phyloP scores from a whole-genome alignment of 2,329 filamentous ascomycete species.

The Colletotrichum sidae region DNA sequence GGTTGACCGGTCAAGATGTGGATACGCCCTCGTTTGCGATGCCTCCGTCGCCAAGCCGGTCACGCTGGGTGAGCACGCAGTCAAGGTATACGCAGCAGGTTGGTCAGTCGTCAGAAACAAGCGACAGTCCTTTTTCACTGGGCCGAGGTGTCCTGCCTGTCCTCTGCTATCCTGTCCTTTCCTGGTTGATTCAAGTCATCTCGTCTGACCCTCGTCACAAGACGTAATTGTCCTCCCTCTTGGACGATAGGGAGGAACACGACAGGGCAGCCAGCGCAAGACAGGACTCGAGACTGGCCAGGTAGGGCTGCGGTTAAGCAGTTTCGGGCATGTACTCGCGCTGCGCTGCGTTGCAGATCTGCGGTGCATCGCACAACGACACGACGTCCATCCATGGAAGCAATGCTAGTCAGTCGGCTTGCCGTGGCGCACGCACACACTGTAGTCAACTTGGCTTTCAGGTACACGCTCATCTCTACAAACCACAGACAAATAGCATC shows the following conservation, averaged over 20 bases:
- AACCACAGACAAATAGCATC: neutral
- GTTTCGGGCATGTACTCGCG: neutral
- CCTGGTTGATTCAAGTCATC: no score
- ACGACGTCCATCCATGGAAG: neutral
- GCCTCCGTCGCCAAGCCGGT: slow-evolving; percentile 16
- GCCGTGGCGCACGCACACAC: neutral
- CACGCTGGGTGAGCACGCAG: neutral
- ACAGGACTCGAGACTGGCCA: neutral
- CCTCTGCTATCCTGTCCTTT: no score
- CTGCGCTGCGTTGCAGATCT: slow-evolving; percentile 20
- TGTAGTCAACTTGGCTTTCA: neutral
- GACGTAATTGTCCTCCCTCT: neutral
- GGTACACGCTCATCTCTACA: slow-evolving; percentile 7
- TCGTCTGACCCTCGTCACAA: neutral
- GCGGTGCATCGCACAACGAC: slow-evolving; percentile 14
- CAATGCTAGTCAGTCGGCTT: slow-evolving; percentile 1
- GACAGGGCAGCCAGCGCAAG: neutral
- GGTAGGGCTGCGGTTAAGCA: slow-evolving; percentile 20
- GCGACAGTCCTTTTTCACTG: no score
- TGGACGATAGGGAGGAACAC: no score
- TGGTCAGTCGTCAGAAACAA: neutral
- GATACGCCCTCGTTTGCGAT: slow-evolving; percentile 18
- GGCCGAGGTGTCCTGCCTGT: neutral
- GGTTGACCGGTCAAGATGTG: slow-evolving; percentile 35
- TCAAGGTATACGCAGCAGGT: no score